Base-by-base conservation (phyloP, 2,329 filamentous ascomycete genomes). In the Aspergillus sp. region DNA sequence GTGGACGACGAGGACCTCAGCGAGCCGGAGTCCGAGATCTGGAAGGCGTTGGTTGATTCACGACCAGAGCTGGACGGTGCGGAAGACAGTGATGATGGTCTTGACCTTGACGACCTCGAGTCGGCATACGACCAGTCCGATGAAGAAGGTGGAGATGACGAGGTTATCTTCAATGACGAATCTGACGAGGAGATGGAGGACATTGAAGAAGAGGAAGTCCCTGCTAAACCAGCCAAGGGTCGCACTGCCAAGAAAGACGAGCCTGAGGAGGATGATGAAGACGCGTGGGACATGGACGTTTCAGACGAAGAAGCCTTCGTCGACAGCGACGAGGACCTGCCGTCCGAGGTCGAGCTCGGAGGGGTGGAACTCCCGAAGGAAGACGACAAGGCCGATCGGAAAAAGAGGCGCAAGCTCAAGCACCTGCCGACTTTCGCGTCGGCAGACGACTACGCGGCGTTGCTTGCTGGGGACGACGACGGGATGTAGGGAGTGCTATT, bases 351-450 rank as follows among this genome's bases (percentile, higher is more conserved):
- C 50, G 78, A 81, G 21, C 65, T 78, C 35, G 73, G 66, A 31
- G 75, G 71, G 19, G 75, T 76, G 52, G 80, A 78, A 37, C 57
- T 76, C 12, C 64, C 71, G 43, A 79, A 78, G 48, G 70, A 75
- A 40, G 71, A 75, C 58, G 58, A 74, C 57, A 70, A 75, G 57
- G 75, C 78, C 21, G 73, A 73, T 15, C 73, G 75, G 64, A 83
- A 85, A 72, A 90, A 90, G 78, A 88, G 84, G 78, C 91, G 88
- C 82, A 91, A 91, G 79, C 81, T 98, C 74, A 96, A 92, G 83
- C 86, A 86, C 63, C 80, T 99, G 66, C 95, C 95, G 6, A 96
- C 87, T 37, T 99, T 99, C 79, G 95, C 96, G 19, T 96, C 91
- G 33, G 89, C 84, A 33, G 95, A 98, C 55, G 95, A 98, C 73